Evolutionary conservation across 2,329 filamentous ascomycete genomes (phyloP).

Genomic region (Akanthomyces uredinophilus): DNA sequence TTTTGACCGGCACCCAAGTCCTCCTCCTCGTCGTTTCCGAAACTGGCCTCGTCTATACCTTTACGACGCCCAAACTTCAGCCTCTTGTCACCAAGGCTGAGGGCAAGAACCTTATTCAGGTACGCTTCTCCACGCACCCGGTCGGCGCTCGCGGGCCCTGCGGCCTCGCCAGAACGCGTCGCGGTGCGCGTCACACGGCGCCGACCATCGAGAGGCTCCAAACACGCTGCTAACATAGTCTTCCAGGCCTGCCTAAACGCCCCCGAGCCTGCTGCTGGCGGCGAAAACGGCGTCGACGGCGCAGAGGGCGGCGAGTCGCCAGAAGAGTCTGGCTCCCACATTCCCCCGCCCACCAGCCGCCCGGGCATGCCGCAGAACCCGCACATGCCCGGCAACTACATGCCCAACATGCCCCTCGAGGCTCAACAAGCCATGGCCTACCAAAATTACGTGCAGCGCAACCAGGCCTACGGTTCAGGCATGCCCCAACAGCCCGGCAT

Average conservation of each 20-base stretch:
- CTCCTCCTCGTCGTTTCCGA: slow-evolving; percentile 91
- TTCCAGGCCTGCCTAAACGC: slow-evolving; percentile 89
- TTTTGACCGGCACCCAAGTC: slow-evolving; percentile 96
- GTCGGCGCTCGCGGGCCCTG: neutral
- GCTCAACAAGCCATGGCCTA: slow-evolving; percentile 78
- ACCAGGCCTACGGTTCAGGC: slow-evolving; percentile 64
- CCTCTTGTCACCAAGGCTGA: slow-evolving; percentile 97
- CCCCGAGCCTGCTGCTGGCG: slow-evolving; percentile 77
- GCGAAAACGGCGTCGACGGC: slow-evolving; percentile 76
- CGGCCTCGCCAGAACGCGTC: neutral
- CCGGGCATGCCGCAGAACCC: slow-evolving; percentile 62
- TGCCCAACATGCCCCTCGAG: slow-evolving; percentile 62
- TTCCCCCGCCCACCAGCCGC: slow-evolving; percentile 56
- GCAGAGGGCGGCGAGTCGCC: slow-evolving; percentile 78
- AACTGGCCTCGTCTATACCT: slow-evolving; percentile 91
- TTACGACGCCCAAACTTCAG: slow-evolving; percentile 96
- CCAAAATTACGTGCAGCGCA: slow-evolving; percentile 74
- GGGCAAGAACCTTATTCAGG: slow-evolving; percentile 99
- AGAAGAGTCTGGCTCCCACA: slow-evolving; percentile 78
- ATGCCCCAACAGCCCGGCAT: slow-evolving; percentile 75
- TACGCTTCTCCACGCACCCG: slow-evolving; percentile 38
- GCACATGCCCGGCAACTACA: slow-evolving; percentile 60
- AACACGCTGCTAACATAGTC: slow-evolving; percentile 27
- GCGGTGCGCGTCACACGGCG: neutral
- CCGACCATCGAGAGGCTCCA: neutral